These are phyloP conservation scores for Verticillium dahliae DNA, from an alignment of 2,329 filamentous ascomycete species.

Conservation along the genomic window DNA sequence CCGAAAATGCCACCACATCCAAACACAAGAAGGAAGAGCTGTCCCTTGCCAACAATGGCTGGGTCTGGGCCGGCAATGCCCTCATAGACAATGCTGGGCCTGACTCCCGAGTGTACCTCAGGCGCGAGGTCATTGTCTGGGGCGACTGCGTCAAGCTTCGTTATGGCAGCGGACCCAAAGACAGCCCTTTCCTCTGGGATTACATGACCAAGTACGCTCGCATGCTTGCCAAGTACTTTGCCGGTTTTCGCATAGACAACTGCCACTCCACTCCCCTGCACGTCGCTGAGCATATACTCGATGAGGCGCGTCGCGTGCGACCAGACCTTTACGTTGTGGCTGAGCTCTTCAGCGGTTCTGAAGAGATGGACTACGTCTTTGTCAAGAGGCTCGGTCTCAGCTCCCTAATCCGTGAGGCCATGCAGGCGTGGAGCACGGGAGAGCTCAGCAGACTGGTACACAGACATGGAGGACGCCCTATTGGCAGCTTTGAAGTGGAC, in stretches of 20 bases:
- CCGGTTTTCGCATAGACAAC: constrained; percentile 94
- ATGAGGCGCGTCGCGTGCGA: constrained; percentile 82
- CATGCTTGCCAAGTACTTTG: constrained; percentile 90
- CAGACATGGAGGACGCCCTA: constrained; percentile 85
- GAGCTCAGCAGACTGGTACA: constrained; percentile 92
- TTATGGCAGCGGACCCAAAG: constrained; percentile 72
- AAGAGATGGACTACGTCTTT: constrained; percentile 94
- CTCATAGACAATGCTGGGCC: constrained; percentile 90
- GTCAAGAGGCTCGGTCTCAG: constrained; percentile 88
- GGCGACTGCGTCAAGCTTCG: constrained; percentile 96
- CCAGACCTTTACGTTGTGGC: constrained; percentile 89
- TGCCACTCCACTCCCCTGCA: constrained; percentile 94
- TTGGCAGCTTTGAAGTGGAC: constrained; percentile 95
- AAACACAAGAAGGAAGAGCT: constrained; percentile 71
- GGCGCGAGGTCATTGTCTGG: constrained; percentile 95
- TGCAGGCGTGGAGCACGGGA: constrained; percentile 95
- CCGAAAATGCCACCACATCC: constrained; percentile 68
- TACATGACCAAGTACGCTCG: constrained; percentile 92
- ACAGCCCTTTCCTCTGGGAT: constrained; percentile 92
- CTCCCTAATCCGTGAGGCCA: constrained; percentile 89
- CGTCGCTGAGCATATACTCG: constrained; percentile 89
- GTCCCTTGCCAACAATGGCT: constrained; percentile 90
- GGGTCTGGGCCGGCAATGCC: constrained; percentile 97
- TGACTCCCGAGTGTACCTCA: constrained; percentile 85
- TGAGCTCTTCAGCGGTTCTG: constrained; percentile 91